Percentiles rank a stretch among this genome's conserved stretches.
These are phyloP conservation scores for Mariannaea sp. DNA, from an alignment of 2,329 filamentous ascomycete species.

Conservation along the genomic window DNA sequence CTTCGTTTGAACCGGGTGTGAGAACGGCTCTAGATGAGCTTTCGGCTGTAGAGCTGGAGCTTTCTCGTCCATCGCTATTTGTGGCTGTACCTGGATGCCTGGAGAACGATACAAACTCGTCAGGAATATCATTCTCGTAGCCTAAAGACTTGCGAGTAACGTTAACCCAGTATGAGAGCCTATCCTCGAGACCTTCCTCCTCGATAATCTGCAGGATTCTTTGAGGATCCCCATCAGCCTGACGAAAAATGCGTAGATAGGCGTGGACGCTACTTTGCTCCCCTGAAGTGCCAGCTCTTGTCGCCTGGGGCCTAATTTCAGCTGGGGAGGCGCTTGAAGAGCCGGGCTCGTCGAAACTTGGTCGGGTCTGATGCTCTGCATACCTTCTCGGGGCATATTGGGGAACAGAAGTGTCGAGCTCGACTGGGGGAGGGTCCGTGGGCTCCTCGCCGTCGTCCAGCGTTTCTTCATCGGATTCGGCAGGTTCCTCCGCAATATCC, in stretches of 20 bases:
- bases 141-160: slow-evolving; percentile 49
- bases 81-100: slow-evolving; percentile 4
- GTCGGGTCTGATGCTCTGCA: slow-evolving; percentile 17
- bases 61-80: slow-evolving; percentile 23
- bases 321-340: slow-evolving; percentile 7
- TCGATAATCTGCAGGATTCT: slow-evolving; percentile 65
- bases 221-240: slow-evolving; percentile 63
- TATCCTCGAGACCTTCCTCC: slow-evolving; percentile 62
- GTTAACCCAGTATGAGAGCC: slow-evolving; percentile 63
- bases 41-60: slow-evolving; percentile 32
- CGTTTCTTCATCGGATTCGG: slow-evolving; percentile 41
- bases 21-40: slow-evolving; percentile 33
- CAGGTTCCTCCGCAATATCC: slow-evolving; percentile 29
- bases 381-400: slow-evolving; percentile 23
- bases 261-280: slow-evolving; percentile 39
- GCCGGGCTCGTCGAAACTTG: slow-evolving; percentile 17
- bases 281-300: slow-evolving; percentile 9
- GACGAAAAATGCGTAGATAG: slow-evolving; percentile 60
- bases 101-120: slow-evolving; percentile 3
- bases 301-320: slow-evolving; percentile 7
- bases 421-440: slow-evolving; percentile 10
- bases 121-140: slow-evolving; percentile 13
- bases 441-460: slow-evolving; percentile 36
- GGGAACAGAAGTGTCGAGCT: slow-evolving; percentile 15
- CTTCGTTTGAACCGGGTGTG: slow-evolving; percentile 34